Evolutionary conservation across 2,329 filamentous ascomycete species (phyloP).

Genomic region (Penicillium psychrosexuale): DNA sequence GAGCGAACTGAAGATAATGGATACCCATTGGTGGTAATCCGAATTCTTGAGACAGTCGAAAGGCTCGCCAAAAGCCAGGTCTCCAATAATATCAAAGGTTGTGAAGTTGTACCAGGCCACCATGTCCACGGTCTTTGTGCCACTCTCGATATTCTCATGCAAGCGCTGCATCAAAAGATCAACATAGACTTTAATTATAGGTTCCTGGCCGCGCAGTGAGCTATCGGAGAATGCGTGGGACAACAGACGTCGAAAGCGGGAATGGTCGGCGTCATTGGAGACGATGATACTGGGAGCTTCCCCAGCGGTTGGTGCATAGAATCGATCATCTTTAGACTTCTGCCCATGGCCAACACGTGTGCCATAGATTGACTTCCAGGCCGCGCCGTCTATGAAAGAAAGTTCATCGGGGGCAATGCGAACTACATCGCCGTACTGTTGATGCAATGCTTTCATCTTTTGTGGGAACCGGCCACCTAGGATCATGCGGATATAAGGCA

Average conservation of each 20-base stretch:
- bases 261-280: conserved; percentile 16
- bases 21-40: conserved; percentile 27
- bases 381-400: conserved; percentile 21
- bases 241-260: conserved; percentile 31
- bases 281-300: conserved; percentile 12
- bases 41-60: conserved; percentile 30
- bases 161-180: conserved; percentile 32
- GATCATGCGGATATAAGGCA: conserved; percentile 17
- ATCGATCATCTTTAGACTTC: conserved; percentile 21
- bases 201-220: conserved; percentile 40
- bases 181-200: conserved; percentile 32
- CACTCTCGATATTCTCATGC: conserved; percentile 10
- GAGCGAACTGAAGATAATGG: conserved; percentile 7
- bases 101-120: conserved; percentile 33
- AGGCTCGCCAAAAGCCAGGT: conserved; percentile 32
- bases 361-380: conserved; percentile 31
- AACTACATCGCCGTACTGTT: conserved; percentile 29
- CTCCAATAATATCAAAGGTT: conserved; percentile 35
- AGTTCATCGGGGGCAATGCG: conserved; percentile 32
- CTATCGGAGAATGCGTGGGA: conserved; percentile 45
- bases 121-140: conserved; percentile 20
- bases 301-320: conserved; percentile 12
- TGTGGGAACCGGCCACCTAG: conserved; percentile 14
- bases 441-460: conserved; percentile 18
- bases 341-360: conserved; percentile 17